Evolutionary conservation across 257 asterid genomes (phyloP).

Genomic region (Solanum arcanum): DNA sequence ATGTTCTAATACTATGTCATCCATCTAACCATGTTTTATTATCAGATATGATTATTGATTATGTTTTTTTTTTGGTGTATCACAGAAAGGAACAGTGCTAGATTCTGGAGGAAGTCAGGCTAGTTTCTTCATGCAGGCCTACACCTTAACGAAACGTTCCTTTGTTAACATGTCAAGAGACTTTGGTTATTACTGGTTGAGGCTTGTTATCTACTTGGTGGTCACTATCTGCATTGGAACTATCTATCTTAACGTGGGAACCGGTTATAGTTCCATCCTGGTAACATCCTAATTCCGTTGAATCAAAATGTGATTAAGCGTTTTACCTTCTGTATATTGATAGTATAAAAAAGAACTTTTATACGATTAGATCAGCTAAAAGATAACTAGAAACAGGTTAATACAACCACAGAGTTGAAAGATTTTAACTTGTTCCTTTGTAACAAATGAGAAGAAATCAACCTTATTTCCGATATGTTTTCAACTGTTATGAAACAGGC

Average conservation of each 20-base stretch:
- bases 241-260: slow-evolving; percentile 84
- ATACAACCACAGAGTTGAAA: neutral
- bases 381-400: neutral
- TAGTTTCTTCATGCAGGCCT: slow-evolving; percentile 87
- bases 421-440: neutral
- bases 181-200: slow-evolving; percentile 97
- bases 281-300: slow-evolving; percentile 17
- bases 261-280: slow-evolving; percentile 81
- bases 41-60: neutral
- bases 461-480: neutral
- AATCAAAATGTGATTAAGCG: neutral
- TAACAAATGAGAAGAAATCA: neutral
- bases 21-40: neutral
- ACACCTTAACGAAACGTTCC: slow-evolving; percentile 81
- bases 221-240: slow-evolving; percentile 97
- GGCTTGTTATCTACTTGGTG: slow-evolving; percentile 84
- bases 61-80: neutral
- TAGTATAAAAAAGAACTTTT: neutral
- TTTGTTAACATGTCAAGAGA: slow-evolving; percentile 96
- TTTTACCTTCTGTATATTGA: neutral
- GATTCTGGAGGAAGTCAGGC: slow-evolving; percentile 99
- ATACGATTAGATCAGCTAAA: neutral
- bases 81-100: slow-evolving; percentile 88
- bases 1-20: neutral
- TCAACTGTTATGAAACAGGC: slow-evolving; percentile 41